phyloP scores from a whole-genome alignment of 108 stramenopile species.

The Nannochloropsis salina region DNA sequence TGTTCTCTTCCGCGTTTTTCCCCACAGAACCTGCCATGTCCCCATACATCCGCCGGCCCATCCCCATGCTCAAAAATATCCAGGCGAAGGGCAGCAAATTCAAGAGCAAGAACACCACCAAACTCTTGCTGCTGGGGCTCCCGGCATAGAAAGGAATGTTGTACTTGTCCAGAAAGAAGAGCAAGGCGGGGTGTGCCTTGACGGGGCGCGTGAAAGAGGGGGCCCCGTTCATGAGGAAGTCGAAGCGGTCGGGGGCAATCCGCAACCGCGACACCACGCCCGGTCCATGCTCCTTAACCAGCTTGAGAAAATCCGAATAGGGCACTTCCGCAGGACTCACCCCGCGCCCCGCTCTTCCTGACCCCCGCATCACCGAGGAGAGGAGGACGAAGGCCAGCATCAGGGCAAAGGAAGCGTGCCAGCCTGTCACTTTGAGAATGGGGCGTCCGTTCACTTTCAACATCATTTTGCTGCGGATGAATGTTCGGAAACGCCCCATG shows the following conservation, averaged over 20 bases:
- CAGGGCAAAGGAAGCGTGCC: background rate
- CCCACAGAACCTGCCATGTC: slow-evolving; percentile 42
- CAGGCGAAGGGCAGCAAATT: background rate
- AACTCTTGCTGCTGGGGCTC: background rate
- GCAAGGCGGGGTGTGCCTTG: background rate
- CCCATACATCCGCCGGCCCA: slow-evolving; percentile 19
- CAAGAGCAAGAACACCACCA: background rate
- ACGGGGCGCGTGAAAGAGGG: background rate
- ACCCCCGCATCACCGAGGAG: background rate
- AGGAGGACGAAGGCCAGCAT: background rate
- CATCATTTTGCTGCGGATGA: background rate
- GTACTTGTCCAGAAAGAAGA: slow-evolving; percentile 18
- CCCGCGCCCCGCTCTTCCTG: background rate
- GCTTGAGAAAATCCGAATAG: background rate
- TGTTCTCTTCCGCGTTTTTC: slow-evolving; percentile 31
- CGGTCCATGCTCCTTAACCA: background rate
- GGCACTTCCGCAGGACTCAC: background rate
- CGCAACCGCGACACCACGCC: background rate
- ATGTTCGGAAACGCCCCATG: background rate
- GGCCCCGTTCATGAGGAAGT: background rate
- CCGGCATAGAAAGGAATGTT: slow-evolving; percentile 15
- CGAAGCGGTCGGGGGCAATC: slow-evolving; percentile 5
- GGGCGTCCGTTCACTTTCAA: background rate
- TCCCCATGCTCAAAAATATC: slow-evolving; percentile 14
- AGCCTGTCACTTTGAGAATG: background rate